Conservation (phyloP, 139 green algal genomes). For the Volvox reticuliferus region DNA sequence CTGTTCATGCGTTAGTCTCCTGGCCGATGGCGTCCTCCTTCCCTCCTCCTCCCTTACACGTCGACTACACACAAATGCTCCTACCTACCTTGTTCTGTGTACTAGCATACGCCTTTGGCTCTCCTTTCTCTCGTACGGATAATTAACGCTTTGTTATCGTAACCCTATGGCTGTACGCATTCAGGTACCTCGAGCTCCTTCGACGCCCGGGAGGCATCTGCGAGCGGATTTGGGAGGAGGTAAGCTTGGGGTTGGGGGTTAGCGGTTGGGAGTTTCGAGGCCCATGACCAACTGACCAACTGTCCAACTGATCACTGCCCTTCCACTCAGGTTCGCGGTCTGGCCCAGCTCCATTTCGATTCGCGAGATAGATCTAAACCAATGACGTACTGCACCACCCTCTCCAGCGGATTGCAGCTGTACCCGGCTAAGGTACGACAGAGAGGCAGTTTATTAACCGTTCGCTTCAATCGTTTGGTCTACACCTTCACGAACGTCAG, state of each 20-base stretch:
- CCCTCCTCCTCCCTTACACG: no score
- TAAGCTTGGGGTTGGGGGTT: background rate
- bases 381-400: constrained; percentile 71
- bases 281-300: background rate
- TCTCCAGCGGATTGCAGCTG: constrained; percentile 79
- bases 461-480: no score
- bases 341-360: constrained; percentile 81
- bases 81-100: no score
- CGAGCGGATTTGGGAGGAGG: constrained; percentile 12
- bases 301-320: background rate
- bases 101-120: no score
- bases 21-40: no score
- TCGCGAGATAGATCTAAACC: constrained; percentile 84
- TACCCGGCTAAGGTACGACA: background rate
- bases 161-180: no score
- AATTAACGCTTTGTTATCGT: no score
- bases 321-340: constrained; percentile 33
- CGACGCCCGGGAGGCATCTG: constrained; percentile 16
- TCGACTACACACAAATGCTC: no score
- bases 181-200: constrained; percentile 64
- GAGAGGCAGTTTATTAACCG: no score
- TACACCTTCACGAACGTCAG: no score
- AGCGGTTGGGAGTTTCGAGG: background rate
- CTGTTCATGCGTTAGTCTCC: no score
- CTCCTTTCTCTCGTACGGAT: no score